Evolutionary conservation across 139 green algal genomes (phyloP).

Genomic region (Closterium sp.): DNA sequence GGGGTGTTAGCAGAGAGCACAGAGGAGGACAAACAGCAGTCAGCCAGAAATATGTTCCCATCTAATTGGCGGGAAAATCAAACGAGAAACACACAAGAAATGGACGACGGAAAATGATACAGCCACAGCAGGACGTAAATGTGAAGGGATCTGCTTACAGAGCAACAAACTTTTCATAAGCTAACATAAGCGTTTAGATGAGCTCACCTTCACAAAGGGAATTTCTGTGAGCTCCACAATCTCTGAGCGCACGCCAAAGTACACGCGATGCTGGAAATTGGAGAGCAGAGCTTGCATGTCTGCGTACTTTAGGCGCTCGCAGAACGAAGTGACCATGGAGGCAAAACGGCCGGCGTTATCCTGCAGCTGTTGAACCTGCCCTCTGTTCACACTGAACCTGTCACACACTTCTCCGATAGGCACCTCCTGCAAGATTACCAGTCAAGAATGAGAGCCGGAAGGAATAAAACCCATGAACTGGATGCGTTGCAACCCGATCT

Average conservation of each 20-base stretch:
- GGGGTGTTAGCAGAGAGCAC: not conserved
- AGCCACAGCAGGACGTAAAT: not conserved
- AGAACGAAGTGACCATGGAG: constrained; percentile 38
- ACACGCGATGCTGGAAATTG: constrained; percentile 42
- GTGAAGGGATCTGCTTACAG: not conserved
- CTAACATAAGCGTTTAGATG: not conserved
- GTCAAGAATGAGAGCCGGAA: too few species aligned
- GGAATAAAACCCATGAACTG: too few species aligned
- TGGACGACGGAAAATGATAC: not conserved
- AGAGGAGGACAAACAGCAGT: not conserved
- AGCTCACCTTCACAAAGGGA: constrained; percentile 42
- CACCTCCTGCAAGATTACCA: constrained; percentile 25
- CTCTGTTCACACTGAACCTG: constrained; percentile 9
- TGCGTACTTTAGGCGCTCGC: constrained; percentile 33
- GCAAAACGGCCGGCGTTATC: constrained; percentile 40
- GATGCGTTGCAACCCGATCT: too few species aligned
- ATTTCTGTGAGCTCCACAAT: constrained; percentile 49
- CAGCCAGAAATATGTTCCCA: too few species aligned
- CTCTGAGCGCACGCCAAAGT: constrained; percentile 32
- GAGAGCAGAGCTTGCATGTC: constrained; percentile 46
- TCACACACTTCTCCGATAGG: constrained; percentile 34
- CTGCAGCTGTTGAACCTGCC: constrained; percentile 37
- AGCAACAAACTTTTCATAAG: not conserved
- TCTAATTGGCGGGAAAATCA: not conserved
- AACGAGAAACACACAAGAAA: not conserved